A percentile compares a stretch with the other conserved stretches of the same genome.
Evolutionary conservation across 192 early-diverging fungal genomes (phyloP).

Genomic region (Dimargaris xerosporica): DNA sequence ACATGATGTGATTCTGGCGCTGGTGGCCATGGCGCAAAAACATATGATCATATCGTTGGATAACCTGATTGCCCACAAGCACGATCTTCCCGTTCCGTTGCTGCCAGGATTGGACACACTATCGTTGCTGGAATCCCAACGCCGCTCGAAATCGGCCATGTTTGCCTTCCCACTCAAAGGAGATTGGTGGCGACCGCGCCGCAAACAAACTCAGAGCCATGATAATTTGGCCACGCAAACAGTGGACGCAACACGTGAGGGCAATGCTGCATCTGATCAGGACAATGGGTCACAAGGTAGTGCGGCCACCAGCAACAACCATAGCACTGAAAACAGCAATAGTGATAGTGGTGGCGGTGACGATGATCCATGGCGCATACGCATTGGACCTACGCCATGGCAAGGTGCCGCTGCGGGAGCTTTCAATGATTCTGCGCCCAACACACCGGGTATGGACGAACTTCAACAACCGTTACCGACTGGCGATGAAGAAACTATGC

Average conservation of each 20-base stretch:
- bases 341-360: neutral
- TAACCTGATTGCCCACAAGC: conserved; percentile 41
- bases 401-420: neutral
- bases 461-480: neutral
- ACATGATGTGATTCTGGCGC: conserved; percentile 53
- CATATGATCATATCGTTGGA: conserved; percentile 62
- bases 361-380: neutral
- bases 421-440: neutral
- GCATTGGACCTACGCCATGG: too few relatives aligned
- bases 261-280: neutral
- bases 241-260: neutral
- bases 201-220: too few relatives aligned
- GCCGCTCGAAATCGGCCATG: neutral
- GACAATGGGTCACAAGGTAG: neutral
- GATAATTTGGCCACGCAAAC: too few relatives aligned
- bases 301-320: neutral
- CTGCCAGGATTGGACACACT: conserved; percentile 41
- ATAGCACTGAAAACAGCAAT: neutral
- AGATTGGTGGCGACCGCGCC: neutral
- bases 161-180: neutral
- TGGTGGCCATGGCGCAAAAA: conserved; percentile 60
- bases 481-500: neutral
- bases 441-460: neutral
- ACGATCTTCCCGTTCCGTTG: conserved; percentile 45
- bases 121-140: conserved; percentile 9